Percentiles rank a stretch among this genome's conserved stretches.
Evolutionary conservation across 306 rosid species (phyloP).

Genomic region (Quillaja saponaria): DNA sequence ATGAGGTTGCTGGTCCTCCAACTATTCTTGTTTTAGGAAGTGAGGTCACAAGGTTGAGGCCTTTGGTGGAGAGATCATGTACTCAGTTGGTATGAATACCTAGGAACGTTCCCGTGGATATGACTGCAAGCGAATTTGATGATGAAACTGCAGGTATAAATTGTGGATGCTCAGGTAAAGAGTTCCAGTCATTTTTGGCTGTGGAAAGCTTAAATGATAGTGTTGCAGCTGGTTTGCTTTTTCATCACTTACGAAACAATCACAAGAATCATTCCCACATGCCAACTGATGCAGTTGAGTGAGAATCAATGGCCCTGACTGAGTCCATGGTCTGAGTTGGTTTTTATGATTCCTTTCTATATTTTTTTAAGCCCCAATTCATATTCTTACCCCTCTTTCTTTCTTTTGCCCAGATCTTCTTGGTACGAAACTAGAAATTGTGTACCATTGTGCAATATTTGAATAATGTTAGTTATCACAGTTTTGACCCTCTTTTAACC

Average conservation of each 20-base stretch:
- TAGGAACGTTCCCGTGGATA: conserved; percentile 57
- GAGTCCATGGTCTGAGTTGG: background rate
- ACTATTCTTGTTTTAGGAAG: conserved; percentile 92
- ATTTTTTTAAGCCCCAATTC: conserved; percentile 17
- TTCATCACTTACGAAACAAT: conserved; percentile 80
- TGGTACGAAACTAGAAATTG: background rate
- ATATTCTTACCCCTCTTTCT: conserved; percentile 13
- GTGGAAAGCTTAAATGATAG: conserved; percentile 98
- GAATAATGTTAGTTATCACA: conserved; percentile 16
- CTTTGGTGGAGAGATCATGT: conserved; percentile 93
- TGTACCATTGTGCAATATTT: conserved; percentile 4
- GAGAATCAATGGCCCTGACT: conserved; percentile 22
- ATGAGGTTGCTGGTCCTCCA: conserved; percentile 67
- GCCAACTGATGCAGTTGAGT: conserved; percentile 32
- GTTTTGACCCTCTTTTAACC: conserved; percentile 19
- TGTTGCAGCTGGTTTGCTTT: conserved; percentile 95
- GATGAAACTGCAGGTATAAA: conserved; percentile 43
- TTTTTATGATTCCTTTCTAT: conserved; percentile 9
- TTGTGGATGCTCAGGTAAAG: conserved; percentile 47
- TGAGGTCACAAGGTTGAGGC: conserved; percentile 93
- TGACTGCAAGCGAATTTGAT: conserved; percentile 38
- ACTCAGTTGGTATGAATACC: conserved; percentile 72
- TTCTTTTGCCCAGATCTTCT: conserved; percentile 9
- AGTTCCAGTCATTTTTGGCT: conserved; percentile 74
- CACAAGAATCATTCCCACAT: conserved; percentile 25